Conservation (phyloP, 306 rosid genomes). For the Dryas octopetala region DNA sequence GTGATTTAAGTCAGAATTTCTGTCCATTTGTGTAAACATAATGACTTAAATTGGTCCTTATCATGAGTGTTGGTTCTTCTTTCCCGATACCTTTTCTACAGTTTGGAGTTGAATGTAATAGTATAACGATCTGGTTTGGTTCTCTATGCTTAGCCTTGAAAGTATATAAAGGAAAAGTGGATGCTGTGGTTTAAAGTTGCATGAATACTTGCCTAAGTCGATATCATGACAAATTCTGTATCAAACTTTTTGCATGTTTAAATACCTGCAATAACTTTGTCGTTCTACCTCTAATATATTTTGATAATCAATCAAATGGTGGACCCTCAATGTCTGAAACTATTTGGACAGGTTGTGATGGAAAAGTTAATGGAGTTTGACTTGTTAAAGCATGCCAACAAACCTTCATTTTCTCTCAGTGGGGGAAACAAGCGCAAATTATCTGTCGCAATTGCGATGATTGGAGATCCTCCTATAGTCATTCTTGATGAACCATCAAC, state of each 20-base stretch:
- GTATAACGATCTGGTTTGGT: too few species aligned
- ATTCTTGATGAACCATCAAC: conserved; percentile 98
- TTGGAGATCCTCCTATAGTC: conserved; percentile 96
- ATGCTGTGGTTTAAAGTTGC: too few species aligned
- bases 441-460: conserved; percentile 95
- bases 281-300: not conserved
- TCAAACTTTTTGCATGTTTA: not conserved
- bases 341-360: conserved; percentile 75
- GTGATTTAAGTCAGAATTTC: too few species aligned
- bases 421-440: conserved; percentile 97
- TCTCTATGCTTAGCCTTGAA: too few species aligned
- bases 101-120: too few species aligned
- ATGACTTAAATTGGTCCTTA: not conserved
- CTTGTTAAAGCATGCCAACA: conserved; percentile 80
- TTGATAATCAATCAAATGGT: conserved; percentile 10
- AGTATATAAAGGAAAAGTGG: too few species aligned
- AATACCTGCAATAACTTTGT: not conserved
- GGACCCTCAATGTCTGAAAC: conserved; percentile 26
- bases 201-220: too few species aligned
- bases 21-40: not conserved
- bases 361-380: conserved; percentile 88
- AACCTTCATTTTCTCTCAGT: conserved; percentile 89
- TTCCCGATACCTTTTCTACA: too few species aligned
- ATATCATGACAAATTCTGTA: not conserved
- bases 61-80: too few species aligned